These are phyloP conservation scores for Nasturtium officinale DNA, from an alignment of 345 rosid genomes.

Conservation along the genomic window DNA sequence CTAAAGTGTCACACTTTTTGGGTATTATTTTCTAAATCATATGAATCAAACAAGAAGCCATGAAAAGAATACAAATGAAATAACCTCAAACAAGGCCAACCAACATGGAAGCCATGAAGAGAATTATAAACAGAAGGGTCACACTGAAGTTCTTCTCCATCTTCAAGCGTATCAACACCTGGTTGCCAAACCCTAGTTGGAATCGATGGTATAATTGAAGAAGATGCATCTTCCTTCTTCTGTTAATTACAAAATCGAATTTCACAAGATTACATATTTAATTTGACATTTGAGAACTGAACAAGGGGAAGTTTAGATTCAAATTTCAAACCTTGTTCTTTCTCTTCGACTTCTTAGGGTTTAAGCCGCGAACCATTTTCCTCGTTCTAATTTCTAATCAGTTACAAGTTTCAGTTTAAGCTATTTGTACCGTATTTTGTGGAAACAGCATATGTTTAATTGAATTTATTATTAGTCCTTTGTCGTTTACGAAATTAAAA, in stretches of 20 bases:
- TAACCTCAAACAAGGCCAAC: constrained; percentile 97
- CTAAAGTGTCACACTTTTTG: background rate
- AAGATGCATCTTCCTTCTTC: constrained; percentile 60
- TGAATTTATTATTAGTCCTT: background rate
- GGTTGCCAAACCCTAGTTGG: constrained; percentile 95
- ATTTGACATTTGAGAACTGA: background rate
- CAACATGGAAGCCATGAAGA: constrained; percentile 86
- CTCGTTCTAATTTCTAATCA: background rate
- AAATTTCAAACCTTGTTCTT: constrained; percentile 62
- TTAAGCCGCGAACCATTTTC: constrained; percentile 70
- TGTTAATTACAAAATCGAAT: constrained; percentile 10
- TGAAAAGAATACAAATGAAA: background rate
- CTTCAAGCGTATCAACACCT: constrained; percentile 92
- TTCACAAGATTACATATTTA: background rate
- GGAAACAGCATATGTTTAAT: background rate
- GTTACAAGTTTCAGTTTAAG: constrained; percentile 28
- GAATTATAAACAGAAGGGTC: constrained; percentile 90
- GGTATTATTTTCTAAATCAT: background rate
- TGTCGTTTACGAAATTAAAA: background rate
- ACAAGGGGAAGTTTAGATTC: background rate
- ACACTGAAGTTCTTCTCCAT: constrained; percentile 95
- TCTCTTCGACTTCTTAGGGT: constrained; percentile 76
- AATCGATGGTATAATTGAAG: constrained; percentile 56
- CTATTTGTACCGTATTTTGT: constrained; percentile 25
- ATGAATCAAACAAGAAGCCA: background rate